These are phyloP conservation scores for Psilocybe cyanescens DNA, from an alignment of 768 basidiomycete genomes.

Conservation along the genomic window DNA sequence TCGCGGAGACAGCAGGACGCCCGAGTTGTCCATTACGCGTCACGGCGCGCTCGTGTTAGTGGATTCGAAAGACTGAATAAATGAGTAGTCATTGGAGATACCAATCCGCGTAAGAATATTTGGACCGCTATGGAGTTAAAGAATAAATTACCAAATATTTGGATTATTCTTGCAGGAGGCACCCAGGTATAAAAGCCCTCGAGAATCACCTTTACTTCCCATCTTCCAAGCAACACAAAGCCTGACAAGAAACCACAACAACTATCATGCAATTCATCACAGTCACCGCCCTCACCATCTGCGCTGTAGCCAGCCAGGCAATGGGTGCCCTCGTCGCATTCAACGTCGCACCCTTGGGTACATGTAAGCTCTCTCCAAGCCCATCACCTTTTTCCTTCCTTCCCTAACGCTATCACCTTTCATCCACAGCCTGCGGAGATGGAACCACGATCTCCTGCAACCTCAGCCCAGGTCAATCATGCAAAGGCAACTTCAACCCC, in stretches of 20 bases:
- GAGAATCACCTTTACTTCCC: too few species aligned
- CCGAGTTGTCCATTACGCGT: too few species aligned
- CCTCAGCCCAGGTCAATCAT: background rate
- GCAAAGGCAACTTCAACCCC: slow-evolving; percentile 1
- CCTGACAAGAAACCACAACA: background rate
- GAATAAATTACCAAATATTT: too few species aligned
- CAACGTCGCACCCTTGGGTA: slow-evolving; percentile 1
- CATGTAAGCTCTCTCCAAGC: background rate
- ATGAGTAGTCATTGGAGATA: too few species aligned
- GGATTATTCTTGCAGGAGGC: too few species aligned
- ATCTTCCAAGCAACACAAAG: too few species aligned
- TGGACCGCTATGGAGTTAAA: too few species aligned
- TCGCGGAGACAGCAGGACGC: too few species aligned
- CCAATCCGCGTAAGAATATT: too few species aligned
- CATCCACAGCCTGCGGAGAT: background rate
- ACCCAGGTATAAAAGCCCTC: too few species aligned
- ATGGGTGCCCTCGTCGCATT: background rate
- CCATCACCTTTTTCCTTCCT: background rate
- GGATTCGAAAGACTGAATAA: too few species aligned
- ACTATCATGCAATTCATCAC: background rate
- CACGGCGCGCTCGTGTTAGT: too few species aligned
- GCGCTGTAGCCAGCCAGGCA: background rate
- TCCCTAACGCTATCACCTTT: background rate
- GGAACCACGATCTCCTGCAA: slow-evolving; percentile 2
- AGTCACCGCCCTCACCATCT: background rate